Base-by-base conservation (phyloP, 202 grass and related monocot species). In the Alloteropsis angusta region DNA sequence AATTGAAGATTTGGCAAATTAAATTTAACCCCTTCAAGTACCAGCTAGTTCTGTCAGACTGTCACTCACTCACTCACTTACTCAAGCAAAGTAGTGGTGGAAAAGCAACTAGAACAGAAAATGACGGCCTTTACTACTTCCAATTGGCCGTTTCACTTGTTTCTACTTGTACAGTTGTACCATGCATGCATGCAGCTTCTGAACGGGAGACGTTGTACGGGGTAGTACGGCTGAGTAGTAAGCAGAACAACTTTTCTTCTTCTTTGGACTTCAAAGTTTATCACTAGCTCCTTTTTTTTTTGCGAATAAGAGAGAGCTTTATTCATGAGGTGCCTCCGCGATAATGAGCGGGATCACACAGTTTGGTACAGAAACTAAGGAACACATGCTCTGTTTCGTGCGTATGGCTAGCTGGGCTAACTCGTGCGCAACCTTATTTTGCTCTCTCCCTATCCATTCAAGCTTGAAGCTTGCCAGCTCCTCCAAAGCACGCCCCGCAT, bases 91-190 rank as follows among this genome's bases (percentile, higher is more conserved):
- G 4, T 1, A 10, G 58, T 11, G 23, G 48, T 36, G 18, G 49
- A 22, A 75, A 66, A 77, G 63, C 63, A 52, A 26, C 50, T 47
- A 25, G 6, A 7, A 26, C 49, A 21, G 39, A 60, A 60, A 84
- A 70, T 61, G 81, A 57, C 63, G 63, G 73, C 82, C n/a, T 77
- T 77, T 47, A 76, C 34, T 41, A 9, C 53, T 12, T 25, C 21
- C 21, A 22, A 61, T 12, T 1, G 12, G 44, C 50, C 2, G 35
- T 22, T 10, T 35, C 25, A 58, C 55, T 58, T 58, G 55, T 30
- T 4, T 47, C 7, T 34, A 36, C 49, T 35, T 54, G 67, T 72
- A 85, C 74, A 30, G 28, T 30, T 30, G 28, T 30, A 25, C 26
- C 9, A 66, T 7, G 28, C 38, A 22, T 19, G 37, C 19, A 66